phyloP scores from a whole-genome alignment of 768 basidiomycete species.

The Tephrocybe sp. region DNA sequence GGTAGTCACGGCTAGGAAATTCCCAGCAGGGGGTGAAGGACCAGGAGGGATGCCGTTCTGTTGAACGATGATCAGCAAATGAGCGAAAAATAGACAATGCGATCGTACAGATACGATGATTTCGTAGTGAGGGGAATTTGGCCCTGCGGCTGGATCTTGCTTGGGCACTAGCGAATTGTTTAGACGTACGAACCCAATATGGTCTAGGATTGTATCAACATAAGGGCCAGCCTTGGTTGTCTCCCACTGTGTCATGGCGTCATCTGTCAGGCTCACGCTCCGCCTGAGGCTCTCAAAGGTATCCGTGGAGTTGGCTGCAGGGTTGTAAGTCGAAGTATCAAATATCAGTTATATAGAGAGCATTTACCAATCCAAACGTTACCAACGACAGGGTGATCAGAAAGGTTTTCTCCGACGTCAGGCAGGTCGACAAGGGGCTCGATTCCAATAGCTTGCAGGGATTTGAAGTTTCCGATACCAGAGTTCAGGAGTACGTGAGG shows the following conservation, averaged over 20 bases:
- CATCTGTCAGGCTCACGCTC: constrained; percentile 8
- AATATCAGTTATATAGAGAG: background rate
- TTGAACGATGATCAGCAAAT: background rate
- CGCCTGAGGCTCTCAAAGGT: constrained; percentile 27
- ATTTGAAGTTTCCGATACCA: constrained; percentile 29
- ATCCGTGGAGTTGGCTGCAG: constrained; percentile 22
- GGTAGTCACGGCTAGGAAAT: constrained; percentile 10
- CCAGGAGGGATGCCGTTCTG: constrained; percentile 15
- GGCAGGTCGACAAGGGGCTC: constrained; percentile 29
- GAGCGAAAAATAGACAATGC: background rate
- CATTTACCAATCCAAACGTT: constrained; percentile 21
- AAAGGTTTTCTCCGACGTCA: constrained; percentile 37
- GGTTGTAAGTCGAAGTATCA: background rate
- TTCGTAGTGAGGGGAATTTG: constrained; percentile 34
- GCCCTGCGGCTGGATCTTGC: constrained; percentile 32
- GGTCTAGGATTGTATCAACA: constrained; percentile 22
- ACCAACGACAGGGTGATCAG: constrained; percentile 31
- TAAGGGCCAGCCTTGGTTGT: constrained; percentile 30
- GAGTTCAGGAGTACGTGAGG: constrained; percentile 31
- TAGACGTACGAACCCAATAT: constrained; percentile 29
- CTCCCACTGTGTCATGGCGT: constrained; percentile 26
- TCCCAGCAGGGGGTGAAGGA: constrained; percentile 11
- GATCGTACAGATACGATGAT: constrained; percentile 28
- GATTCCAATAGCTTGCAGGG: constrained; percentile 20
- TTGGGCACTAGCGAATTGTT: constrained; percentile 10